Evolutionary conservation across 1,139 yeast genomes (phyloP), one percentile per base, ranked within the genome.

Genomic region (Sugiyamaella neomexicana): DNA sequence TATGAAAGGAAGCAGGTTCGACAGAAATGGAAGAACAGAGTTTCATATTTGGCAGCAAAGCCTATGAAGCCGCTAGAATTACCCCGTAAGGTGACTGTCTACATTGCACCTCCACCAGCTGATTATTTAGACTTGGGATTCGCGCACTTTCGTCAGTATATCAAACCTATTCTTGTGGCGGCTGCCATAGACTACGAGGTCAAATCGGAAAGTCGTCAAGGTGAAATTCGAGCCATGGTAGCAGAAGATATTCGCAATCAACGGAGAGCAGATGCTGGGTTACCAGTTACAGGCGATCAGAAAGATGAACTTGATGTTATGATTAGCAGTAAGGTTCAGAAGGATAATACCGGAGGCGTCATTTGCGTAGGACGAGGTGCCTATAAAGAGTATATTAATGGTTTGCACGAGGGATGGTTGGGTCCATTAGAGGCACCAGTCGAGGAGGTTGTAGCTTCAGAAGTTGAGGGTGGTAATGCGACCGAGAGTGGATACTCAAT

Each of bases 341-440:
- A 63, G 16, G 72, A 73, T 54, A 55, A 54, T 1, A 63, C 70
- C n/a, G 97, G 97, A 17, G 99, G 99, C 49, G 85, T 90, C 12
- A 80, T 95, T 23, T 89, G 97, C 69, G 75, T 95, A 32, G 99
- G 99, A 2, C 79, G 99, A 68, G 99, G 99, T 55, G 93, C 98
- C 0, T 93, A 82, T 70, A 93, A 91, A 69, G 99, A 95, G 74
- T 95, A 89, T 67, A 70, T 95, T 55, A 80, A 81, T 51, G 99
- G 99, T 6, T 70, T 95, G 8, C 97, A 93, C 65, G 99, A 95
- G 72, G 99, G 99, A 7, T 78, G 95, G 67, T 73, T 95, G 50
- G 99, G 99, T 0, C 98, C 98, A 1, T 74, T 91, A 57, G 90
- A 61, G 20, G 45, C 60, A n/a, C 59, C 63, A 17, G 55, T 25